A percentile compares a stretch with the other conserved stretches of the same genome.
Conservation (phyloP, 1,139 yeast genomes). For the Yamadazyma siamensis region DNA sequence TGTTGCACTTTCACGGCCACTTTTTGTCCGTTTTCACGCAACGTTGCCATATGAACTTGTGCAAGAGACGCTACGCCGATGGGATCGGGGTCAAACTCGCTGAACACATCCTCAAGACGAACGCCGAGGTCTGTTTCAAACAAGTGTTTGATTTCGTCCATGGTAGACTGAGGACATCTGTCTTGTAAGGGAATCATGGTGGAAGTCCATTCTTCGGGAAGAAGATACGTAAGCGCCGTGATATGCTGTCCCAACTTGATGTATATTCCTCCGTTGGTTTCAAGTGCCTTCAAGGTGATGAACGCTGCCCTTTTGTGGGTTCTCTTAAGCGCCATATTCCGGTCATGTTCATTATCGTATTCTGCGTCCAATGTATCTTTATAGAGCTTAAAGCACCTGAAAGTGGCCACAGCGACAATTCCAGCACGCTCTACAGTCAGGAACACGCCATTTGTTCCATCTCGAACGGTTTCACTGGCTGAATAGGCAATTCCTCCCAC, state of each 20-base stretch:
- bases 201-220: conserved; percentile 93
- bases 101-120: conserved; percentile 62
- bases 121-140: conserved; percentile 63
- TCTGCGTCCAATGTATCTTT: conserved; percentile 49
- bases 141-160: conserved; percentile 66
- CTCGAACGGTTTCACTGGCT: conserved; percentile 29
- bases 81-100: conserved; percentile 66
- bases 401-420: conserved; percentile 62
- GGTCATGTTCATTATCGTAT: conserved; percentile 47
- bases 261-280: conserved; percentile 85
- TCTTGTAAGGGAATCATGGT: conserved; percentile 94
- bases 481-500: conserved; percentile 26
- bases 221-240: conserved; percentile 83
- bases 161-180: conserved; percentile 77
- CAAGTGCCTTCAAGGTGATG: conserved; percentile 75
- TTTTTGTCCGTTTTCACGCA: conserved; percentile 57
- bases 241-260: conserved; percentile 95
- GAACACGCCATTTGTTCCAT: conserved; percentile 24
- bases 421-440: conserved; percentile 55
- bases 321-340: conserved; percentile 49
- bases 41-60: conserved; percentile 81
- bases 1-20: conserved; percentile 97
- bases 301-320: conserved; percentile 73
- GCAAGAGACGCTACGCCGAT: conserved; percentile 96
- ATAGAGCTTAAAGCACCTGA: conserved; percentile 63